Conservation (phyloP, 345 rosid genomes). For the Arabis hirsuta region DNA sequence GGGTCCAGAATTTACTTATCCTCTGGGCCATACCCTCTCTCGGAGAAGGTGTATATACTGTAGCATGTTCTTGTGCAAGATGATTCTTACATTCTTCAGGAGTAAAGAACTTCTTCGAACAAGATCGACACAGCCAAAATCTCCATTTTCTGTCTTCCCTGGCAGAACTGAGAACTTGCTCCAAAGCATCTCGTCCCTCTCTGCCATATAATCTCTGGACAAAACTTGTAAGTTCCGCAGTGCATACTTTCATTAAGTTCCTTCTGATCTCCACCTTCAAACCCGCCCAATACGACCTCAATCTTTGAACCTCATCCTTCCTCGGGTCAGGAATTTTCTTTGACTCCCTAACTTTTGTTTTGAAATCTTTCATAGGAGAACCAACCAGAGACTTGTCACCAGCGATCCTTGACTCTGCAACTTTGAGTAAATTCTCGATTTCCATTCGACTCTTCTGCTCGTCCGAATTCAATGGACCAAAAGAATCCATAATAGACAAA, state of each 20-base stretch:
- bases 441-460: neutral
- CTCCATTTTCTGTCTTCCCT: conserved; percentile 14
- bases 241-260: conserved; percentile 9
- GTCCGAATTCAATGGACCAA: neutral
- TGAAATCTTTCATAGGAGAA: neutral
- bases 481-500: neutral
- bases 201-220: neutral
- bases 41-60: neutral
- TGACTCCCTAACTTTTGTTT: neutral
- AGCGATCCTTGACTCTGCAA: neutral
- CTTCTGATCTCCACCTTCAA: conserved; percentile 19
- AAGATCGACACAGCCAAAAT: conserved; percentile 27
- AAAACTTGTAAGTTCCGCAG: neutral
- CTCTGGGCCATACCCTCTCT: neutral
- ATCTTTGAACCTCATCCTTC: neutral
- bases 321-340: neutral
- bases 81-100: conserved; percentile 7
- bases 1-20: conserved; percentile 10
- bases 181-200: conserved; percentile 10
- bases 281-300: conserved; percentile 18
- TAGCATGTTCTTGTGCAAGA: conserved; percentile 24
- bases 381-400: neutral
- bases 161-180: neutral
- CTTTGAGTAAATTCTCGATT: neutral
- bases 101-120: conserved; percentile 10